phyloP scores from a whole-genome alignment of 805 yeast genomes.

The Grigorovia humatica region DNA sequence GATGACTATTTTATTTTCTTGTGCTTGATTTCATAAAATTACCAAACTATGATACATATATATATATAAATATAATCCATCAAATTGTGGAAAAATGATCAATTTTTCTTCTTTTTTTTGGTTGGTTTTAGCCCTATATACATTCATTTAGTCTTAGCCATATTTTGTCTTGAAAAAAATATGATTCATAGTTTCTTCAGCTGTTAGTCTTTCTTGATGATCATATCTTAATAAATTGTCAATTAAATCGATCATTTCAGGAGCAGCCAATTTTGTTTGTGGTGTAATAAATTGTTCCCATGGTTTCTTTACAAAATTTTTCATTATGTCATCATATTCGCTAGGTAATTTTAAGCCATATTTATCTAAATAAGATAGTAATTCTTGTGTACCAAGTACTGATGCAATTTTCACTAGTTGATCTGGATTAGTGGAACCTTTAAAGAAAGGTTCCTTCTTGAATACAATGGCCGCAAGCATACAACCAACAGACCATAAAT shows the following conservation, averaged over 20 bases:
- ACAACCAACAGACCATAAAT: conserved; percentile 86
- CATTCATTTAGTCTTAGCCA: conserved; percentile 1
- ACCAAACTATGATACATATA: too few relatives aligned
- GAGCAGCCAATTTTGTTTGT: conserved; percentile 37
- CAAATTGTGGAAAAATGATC: too few relatives aligned
- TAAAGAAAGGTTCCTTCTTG: conserved; percentile 86
- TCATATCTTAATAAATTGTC: conserved; percentile 71
- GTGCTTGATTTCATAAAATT: too few relatives aligned
- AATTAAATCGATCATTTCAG: conserved; percentile 55
- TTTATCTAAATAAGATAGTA: conserved; percentile 53
- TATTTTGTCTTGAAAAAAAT: conserved; percentile 41
- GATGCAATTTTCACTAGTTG: conserved; percentile 84
- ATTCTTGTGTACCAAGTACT: conserved; percentile 75
- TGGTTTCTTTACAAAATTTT: conserved; percentile 53
- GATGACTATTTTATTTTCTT: not conserved
- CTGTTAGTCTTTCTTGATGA: conserved; percentile 81
- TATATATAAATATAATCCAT: too few relatives aligned
- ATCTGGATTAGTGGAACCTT: conserved; percentile 84
- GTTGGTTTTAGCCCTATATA: not conserved
- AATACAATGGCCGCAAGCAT: conserved; percentile 84
- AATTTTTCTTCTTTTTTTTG: not conserved
- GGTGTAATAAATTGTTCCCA: conserved; percentile 51
- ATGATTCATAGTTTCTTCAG: conserved; percentile 79
- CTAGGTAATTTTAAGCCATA: conserved; percentile 61
- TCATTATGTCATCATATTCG: conserved; percentile 69